A percentile compares a stretch with the other conserved stretches of the same genome.
Conservation (phyloP, 306 rosid species). For the Dryas alaskensis region DNA sequence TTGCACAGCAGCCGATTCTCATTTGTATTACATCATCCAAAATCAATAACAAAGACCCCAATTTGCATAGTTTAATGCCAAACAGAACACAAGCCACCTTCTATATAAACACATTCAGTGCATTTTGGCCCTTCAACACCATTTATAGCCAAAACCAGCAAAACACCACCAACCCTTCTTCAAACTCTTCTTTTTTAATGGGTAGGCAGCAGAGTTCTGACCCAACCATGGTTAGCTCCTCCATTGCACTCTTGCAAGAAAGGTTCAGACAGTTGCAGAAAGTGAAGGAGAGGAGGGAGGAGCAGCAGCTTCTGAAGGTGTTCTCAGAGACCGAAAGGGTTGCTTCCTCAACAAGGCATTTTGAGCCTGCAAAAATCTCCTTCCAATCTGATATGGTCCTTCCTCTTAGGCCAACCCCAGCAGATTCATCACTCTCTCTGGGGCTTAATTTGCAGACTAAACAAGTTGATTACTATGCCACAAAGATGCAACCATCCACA, state of each 20-base stretch:
- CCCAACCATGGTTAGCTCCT: conserved; percentile 57
- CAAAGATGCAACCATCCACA: conserved; percentile 28
- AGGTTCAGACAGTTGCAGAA: conserved; percentile 91
- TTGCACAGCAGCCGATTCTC: conserved; percentile 57
- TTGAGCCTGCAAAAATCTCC: conserved; percentile 28
- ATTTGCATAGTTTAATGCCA: conserved; percentile 12
- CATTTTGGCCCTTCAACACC: conserved; percentile 49
- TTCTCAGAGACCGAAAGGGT: conserved; percentile 35
- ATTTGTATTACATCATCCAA: conserved; percentile 46
- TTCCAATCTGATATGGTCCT: conserved; percentile 29
- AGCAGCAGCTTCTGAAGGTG: conserved; percentile 53
- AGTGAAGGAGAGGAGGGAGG: conserved; percentile 85
- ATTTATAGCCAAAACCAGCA: conserved; percentile 46
- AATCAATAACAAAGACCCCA: conserved; percentile 36
- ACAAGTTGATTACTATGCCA: conserved; percentile 32
- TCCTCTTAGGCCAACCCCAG: conserved; percentile 29
- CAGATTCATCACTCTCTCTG: conserved; percentile 55
- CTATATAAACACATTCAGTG: conserved; percentile 35
- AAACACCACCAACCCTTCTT: conserved; percentile 6
- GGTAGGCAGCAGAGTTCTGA: conserved; percentile 61
- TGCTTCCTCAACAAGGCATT: conserved; percentile 27
- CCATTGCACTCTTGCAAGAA: conserved; percentile 92
- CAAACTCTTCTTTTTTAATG: conserved; percentile 42
- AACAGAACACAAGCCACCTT: conserved; percentile 36
- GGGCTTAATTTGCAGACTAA: conserved; percentile 48